Percentiles rank a stretch among this genome's conserved stretches.
phyloP scores from a whole-genome alignment of 2,329 filamentous ascomycete species.

The Fusarium phyllophilum region DNA sequence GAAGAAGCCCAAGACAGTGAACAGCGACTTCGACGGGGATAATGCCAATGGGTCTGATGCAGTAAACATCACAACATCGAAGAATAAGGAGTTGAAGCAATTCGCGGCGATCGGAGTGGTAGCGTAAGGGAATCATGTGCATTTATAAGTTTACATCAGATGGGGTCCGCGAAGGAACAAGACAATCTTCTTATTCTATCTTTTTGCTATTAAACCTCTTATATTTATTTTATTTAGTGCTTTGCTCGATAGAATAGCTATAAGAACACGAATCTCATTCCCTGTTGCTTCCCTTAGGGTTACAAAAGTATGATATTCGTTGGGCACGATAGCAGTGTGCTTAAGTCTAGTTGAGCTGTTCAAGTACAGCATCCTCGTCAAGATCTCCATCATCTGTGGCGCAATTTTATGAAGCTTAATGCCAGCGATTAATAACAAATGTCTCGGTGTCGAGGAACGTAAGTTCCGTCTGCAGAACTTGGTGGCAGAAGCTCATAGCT shows the following conservation, averaged over 20 bases:
- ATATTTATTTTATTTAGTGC: neutral
- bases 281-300: rapidly evolving
- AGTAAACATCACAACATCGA: neutral
- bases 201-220: rapidly evolving
- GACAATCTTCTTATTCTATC: neutral
- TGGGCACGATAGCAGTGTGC: too few species aligned
- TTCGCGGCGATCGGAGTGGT: neutral
- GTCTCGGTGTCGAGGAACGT: neutral
- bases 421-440: neutral
- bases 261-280: rapidly evolving
- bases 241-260: neutral
- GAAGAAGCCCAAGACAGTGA: neutral
- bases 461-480: too few species aligned
- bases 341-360: rapidly evolving
- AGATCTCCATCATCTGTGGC: rapidly evolving
- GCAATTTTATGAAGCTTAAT: rapidly evolving
- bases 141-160: neutral
- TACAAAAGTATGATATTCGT: neutral
- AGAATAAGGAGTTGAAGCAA: neutral
- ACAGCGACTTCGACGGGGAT: rapidly evolving
- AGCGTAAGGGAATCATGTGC: neutral
- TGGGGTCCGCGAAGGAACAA: neutral
- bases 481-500: neutral
- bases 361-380: neutral
- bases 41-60: neutral